Conservation (phyloP, 495 filamentous ascomycete species). For the Jackrogersella minutella region DNA sequence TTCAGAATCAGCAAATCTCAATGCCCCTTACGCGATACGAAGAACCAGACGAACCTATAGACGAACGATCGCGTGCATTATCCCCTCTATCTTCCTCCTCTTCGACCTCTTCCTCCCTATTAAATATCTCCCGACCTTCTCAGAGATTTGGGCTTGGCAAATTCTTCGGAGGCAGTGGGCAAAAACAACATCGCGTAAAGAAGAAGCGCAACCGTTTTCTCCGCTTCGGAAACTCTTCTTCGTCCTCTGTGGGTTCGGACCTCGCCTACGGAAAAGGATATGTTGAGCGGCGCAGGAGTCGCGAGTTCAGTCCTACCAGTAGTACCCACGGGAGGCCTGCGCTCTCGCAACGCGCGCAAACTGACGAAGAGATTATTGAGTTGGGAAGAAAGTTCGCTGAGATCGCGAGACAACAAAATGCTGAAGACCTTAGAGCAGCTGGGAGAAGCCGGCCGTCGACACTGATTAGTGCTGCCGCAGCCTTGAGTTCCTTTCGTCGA, state of each 20-base stretch:
- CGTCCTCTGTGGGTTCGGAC: slow-evolving; percentile 59
- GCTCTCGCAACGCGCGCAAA: slow-evolving; percentile 45
- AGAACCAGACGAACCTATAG: slow-evolving; percentile 36
- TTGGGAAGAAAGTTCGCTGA: slow-evolving; percentile 57
- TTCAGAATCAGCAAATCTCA: slow-evolving; percentile 38
- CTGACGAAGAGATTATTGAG: slow-evolving; percentile 59
- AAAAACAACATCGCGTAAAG: slow-evolving; percentile 44
- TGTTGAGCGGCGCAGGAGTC: slow-evolving; percentile 50
- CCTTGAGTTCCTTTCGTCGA: slow-evolving; percentile 48
- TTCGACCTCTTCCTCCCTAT: slow-evolving; percentile 53
- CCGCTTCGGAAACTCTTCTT: slow-evolving; percentile 56
- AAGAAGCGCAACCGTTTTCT: slow-evolving; percentile 57
- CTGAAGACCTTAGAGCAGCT: slow-evolving; percentile 50
- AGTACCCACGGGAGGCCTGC: slow-evolving; percentile 25
- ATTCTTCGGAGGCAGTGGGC: slow-evolving; percentile 50
- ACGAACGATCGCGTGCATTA: slow-evolving; percentile 47
- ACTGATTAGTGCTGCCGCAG: slow-evolving; percentile 47
- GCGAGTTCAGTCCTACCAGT: slow-evolving; percentile 36
- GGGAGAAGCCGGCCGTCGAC: slow-evolving; percentile 51
- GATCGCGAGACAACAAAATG: slow-evolving; percentile 54
- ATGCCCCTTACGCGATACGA: slow-evolving; percentile 18
- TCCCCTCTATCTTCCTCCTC: slow-evolving; percentile 56
- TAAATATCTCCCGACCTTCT: slow-evolving; percentile 54
- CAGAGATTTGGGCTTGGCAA: slow-evolving; percentile 51
- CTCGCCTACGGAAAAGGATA: slow-evolving; percentile 65